Conservation (phyloP, 2,329 filamentous ascomycete genomes). For the Pyricularia pennisetigena region DNA sequence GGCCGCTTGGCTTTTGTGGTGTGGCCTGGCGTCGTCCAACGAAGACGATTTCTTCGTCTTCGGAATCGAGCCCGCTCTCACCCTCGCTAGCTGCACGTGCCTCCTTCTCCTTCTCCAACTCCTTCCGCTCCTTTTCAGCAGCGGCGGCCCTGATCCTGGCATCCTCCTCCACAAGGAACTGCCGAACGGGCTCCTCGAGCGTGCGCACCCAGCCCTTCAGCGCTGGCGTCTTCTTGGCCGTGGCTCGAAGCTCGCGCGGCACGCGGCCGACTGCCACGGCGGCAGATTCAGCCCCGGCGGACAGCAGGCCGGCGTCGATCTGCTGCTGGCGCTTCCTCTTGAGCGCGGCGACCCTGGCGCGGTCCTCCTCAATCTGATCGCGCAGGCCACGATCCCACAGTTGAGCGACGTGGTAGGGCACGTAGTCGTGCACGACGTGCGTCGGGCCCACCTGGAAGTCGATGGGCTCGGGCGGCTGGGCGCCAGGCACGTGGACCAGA, state of each 20-base stretch:
- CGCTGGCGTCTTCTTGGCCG: conserved; percentile 69
- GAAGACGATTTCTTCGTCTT: conserved; percentile 88
- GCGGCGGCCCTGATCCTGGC: conserved; percentile 18
- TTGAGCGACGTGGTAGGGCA: conserved; percentile 84
- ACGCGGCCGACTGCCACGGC: conserved; percentile 39
- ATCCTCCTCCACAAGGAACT: conserved; percentile 55
- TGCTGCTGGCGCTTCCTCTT: conserved; percentile 33
- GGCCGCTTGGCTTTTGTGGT: conserved; percentile 18
- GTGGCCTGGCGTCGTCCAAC: conserved; percentile 58
- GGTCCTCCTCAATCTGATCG: conserved; percentile 38
- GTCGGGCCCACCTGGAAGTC: conserved; percentile 83
- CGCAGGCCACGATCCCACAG: conserved; percentile 63
- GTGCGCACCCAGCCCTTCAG: conserved; percentile 73
- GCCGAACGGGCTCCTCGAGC: conserved; percentile 74
- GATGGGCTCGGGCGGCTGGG: conserved; percentile 65
- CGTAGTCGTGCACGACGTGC: conserved; percentile 56
- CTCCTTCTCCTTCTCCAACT: conserved; percentile 6
- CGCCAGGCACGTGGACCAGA: conserved; percentile 78
- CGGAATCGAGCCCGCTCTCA: conserved; percentile 25
- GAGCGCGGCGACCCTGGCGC: conserved; percentile 25
- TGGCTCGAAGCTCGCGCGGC: conserved; percentile 69
- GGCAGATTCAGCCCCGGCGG: conserved; percentile 15
- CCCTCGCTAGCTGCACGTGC: conserved; percentile 4
- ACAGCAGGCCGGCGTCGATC: conserved; percentile 21
- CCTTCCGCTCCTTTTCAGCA: conserved; percentile 3